A percentile compares a stretch with the other conserved stretches of the same genome.
These are phyloP conservation scores for Chaetothyriales sp. DNA, from an alignment of 2,329 filamentous ascomycete species.

Conservation along the genomic window DNA sequence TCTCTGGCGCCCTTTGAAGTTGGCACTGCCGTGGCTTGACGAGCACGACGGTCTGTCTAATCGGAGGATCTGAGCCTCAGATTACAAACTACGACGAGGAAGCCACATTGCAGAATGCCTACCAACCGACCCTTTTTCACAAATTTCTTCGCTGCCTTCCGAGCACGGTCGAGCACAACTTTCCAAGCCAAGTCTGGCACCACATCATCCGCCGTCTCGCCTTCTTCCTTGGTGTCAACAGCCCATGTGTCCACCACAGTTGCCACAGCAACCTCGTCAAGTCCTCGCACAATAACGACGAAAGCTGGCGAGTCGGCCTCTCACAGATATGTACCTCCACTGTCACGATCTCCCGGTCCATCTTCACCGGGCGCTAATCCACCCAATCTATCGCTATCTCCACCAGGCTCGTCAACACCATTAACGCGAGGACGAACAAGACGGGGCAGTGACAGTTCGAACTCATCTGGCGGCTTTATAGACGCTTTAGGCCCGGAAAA, in stretches of 20 bases:
- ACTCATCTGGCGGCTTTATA: conserved; percentile 33
- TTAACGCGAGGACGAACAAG: conserved; percentile 25
- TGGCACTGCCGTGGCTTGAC: background rate
- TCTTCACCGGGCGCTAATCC: conserved; percentile 10
- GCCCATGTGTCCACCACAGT: conserved; percentile 25
- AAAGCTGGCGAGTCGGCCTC: conserved; percentile 25
- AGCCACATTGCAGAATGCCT: conserved; percentile 30
- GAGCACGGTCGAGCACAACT: conserved; percentile 42
- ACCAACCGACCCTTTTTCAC: conserved; percentile 54
- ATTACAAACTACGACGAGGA: background rate
- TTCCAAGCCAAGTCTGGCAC: conserved; percentile 42
- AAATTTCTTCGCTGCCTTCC: conserved; percentile 54
- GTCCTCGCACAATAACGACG: conserved; percentile 35
- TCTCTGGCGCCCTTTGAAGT: background rate
- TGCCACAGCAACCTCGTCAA: conserved; percentile 28
- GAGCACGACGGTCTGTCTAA: background rate
- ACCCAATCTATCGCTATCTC: conserved; percentile 26
- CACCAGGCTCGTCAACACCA: conserved; percentile 20
- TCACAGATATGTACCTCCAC: conserved; percentile 11
- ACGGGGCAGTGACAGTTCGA: conserved; percentile 35
- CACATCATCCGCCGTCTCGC: conserved; percentile 21
- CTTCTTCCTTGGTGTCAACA: conserved; percentile 23
- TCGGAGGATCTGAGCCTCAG: background rate
- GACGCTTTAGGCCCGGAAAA: conserved; percentile 36
- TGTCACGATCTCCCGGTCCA: conserved; percentile 14